phyloP scores from a whole-genome alignment of 768 basidiomycete species.

The Tulasnella sp. region DNA sequence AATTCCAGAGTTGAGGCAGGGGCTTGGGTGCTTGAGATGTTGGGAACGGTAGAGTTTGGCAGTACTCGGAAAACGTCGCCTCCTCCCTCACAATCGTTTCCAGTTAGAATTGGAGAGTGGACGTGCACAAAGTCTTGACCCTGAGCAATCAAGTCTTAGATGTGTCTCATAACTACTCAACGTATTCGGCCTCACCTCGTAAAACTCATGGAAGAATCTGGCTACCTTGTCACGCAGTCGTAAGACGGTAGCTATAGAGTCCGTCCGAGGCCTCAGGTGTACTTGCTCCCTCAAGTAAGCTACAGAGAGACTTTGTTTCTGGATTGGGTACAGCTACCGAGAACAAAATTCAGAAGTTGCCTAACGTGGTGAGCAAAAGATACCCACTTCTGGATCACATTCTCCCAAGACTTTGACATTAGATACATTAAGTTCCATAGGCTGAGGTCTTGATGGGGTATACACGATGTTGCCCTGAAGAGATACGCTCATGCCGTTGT shows the following conservation, averaged over 20 bases:
- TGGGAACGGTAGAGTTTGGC: not conserved
- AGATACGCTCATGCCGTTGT: constrained; percentile 45
- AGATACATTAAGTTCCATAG: constrained; percentile 41
- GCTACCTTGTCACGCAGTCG: constrained; percentile 52
- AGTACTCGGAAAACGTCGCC: constrained; percentile 77
- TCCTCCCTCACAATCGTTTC: constrained; percentile 90
- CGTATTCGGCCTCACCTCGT: constrained; percentile 40
- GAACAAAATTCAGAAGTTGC: not conserved
- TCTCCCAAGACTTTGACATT: constrained; percentile 39
- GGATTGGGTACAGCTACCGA: constrained; percentile 72
- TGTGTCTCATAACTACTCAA: no score
- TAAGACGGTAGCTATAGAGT: constrained; percentile 58
- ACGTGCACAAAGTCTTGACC: constrained; percentile 63
- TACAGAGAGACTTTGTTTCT: constrained; percentile 69
- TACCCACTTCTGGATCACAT: constrained; percentile 44
- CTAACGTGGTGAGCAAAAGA: not conserved
- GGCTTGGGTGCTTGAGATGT: constrained; percentile 8
- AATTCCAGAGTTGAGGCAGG: constrained; percentile 37
- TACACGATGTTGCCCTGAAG: constrained; percentile 35
- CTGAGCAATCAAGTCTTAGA: constrained; percentile 31
- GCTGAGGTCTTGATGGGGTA: constrained; percentile 42
- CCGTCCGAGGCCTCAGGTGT: constrained; percentile 78
- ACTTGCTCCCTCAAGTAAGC: constrained; percentile 78
- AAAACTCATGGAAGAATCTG: constrained; percentile 50
- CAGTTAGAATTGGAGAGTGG: constrained; percentile 81